Evolutionary conservation across 1,284 basidiomycete species (phyloP).

Genomic region (Papiliotrema fonsecae): DNA sequence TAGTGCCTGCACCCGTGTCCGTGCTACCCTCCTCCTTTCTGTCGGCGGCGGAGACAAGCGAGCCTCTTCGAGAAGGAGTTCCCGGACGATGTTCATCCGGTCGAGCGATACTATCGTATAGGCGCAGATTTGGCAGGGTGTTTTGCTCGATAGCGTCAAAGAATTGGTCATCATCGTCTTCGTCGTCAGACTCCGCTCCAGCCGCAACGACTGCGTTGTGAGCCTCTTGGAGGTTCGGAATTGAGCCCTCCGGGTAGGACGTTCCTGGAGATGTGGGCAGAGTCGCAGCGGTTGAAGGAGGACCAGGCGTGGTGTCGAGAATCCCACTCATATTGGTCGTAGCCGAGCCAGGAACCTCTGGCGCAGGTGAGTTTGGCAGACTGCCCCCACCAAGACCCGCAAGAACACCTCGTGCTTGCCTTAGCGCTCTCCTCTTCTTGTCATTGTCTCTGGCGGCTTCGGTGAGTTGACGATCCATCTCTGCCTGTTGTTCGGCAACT

Average conservation of each 20-base stretch:
- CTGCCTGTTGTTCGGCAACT: constrained; percentile 81
- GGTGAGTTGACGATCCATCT: constrained; percentile 69
- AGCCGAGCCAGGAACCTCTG: not conserved
- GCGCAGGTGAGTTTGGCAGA: constrained; percentile 37
- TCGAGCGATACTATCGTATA: constrained; percentile 58
- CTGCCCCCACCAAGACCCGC: constrained; percentile 33
- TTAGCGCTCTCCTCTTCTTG: constrained; percentile 52
- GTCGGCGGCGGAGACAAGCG: not conserved
- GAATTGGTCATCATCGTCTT: constrained; percentile 91
- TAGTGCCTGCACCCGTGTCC: constrained; percentile 14
- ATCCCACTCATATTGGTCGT: not conserved
- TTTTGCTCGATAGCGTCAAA: constrained; percentile 93
- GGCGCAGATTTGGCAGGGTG: constrained; percentile 62
- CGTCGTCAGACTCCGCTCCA: constrained; percentile 47
- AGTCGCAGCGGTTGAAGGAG: not conserved
- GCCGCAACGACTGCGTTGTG: constrained; percentile 36
- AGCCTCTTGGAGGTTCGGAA: constrained; percentile 34
- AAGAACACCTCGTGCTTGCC: constrained; percentile 70
- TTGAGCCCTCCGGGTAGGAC: constrained; percentile 11
- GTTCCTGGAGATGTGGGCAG: not conserved
- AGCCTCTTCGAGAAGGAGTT: constrained; percentile 11
- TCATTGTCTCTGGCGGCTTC: constrained; percentile 48
- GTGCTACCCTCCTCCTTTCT: not conserved
- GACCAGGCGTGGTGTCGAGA: not conserved
- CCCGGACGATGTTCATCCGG: constrained; percentile 28